A percentile compares a stretch with the other conserved stretches of the same genome.
Conservation (phyloP, 2,329 filamentous ascomycete species). For the Hypoxylon sp. region DNA sequence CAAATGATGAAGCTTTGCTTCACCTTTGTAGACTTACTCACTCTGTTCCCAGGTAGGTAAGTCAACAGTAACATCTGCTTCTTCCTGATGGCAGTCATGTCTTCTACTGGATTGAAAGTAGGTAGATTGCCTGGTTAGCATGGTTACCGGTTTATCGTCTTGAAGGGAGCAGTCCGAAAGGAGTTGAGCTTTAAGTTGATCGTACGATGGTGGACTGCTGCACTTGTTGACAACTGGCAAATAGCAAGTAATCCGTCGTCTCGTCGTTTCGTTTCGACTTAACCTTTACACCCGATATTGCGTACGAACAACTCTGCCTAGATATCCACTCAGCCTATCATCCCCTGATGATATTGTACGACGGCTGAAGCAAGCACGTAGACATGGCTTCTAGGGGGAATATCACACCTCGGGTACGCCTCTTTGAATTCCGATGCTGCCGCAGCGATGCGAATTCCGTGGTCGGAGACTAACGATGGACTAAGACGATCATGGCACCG, state of each 20-base stretch:
- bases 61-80: not conserved
- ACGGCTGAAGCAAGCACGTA: not conserved
- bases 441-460: not conserved
- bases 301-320: not conserved
- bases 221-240: conserved; percentile 28
- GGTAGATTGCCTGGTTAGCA: too few species aligned
- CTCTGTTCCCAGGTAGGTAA: too few species aligned
- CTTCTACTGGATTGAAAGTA: too few species aligned
- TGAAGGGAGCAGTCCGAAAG: too few species aligned
- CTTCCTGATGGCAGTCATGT: not conserved
- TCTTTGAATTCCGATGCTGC: not conserved
- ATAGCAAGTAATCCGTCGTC: not conserved
- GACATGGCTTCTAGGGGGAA: conserved; percentile 32
- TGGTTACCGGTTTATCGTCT: too few species aligned
- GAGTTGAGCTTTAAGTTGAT: too few species aligned
- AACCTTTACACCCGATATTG: not conserved
- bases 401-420: conserved; percentile 36
- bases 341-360: not conserved
- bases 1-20: not conserved
- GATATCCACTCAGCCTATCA: not conserved
- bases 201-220: conserved; percentile 19
- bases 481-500: conserved; percentile 37
- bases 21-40: not conserved
- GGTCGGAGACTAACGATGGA: conserved; percentile 4
- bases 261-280: not conserved